phyloP scores from a whole-genome alignment of 1,284 basidiomycete genomes.

The Cryptococcus maquisensis region DNA sequence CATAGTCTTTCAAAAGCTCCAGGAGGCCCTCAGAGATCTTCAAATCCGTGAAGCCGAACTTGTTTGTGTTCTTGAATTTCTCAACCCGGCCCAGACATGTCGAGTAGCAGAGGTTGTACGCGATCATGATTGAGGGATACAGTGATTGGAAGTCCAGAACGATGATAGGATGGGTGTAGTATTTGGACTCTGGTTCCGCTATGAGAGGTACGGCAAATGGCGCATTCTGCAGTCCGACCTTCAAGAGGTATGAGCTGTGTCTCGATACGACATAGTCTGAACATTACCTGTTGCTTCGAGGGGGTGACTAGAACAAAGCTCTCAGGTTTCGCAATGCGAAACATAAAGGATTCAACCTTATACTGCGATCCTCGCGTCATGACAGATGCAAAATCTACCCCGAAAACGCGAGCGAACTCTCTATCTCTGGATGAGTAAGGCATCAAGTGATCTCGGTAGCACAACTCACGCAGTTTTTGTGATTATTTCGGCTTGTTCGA shows the following conservation, averaged over 20 bases:
- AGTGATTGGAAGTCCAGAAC: slow-evolving; percentile 94
- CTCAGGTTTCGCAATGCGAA: slow-evolving; percentile 96
- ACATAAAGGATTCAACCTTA: slow-evolving; percentile 98
- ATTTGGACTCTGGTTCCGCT: slow-evolving; percentile 88
- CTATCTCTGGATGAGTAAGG: slow-evolving; percentile 49
- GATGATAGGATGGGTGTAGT: slow-evolving; percentile 85
- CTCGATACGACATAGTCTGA: neutral
- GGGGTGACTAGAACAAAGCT: slow-evolving; percentile 84
- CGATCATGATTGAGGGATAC: slow-evolving; percentile 97
- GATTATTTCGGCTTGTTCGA: slow-evolving; percentile 73
- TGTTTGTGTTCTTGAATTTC: slow-evolving; percentile 79
- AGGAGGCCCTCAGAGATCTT: slow-evolving; percentile 66
- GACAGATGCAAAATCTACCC: slow-evolving; percentile 94
- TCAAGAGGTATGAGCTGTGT: neutral
- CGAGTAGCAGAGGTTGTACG: slow-evolving; percentile 95
- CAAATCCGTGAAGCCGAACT: slow-evolving; percentile 75
- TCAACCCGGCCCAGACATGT: slow-evolving; percentile 88
- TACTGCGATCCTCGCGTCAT: slow-evolving; percentile 92
- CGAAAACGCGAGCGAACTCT: slow-evolving; percentile 94
- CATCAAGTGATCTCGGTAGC: neutral
- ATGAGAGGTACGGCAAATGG: slow-evolving; percentile 86
- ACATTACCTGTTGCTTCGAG: slow-evolving; percentile 71
- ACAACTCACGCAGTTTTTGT: slow-evolving; percentile 77
- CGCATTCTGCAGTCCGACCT: slow-evolving; percentile 95
- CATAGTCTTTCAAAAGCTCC: slow-evolving; percentile 64